phyloP scores from a whole-genome alignment of 2,329 filamentous ascomycete species.

The Aureobasidium melanogenum region DNA sequence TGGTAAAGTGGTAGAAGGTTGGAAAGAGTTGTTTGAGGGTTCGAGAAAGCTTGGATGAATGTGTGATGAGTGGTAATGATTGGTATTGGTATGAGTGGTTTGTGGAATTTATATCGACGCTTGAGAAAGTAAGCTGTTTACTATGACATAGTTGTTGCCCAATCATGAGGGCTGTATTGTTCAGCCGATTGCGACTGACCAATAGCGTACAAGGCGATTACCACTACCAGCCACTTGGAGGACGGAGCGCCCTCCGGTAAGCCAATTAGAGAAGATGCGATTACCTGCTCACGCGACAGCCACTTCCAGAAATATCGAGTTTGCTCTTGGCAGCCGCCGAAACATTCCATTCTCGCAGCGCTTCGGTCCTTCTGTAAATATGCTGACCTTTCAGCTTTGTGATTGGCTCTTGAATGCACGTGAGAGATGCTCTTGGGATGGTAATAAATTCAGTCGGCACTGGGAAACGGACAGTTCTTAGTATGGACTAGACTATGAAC shows the following conservation, averaged over 20 bases:
- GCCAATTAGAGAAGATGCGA: background rate
- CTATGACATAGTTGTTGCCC: background rate
- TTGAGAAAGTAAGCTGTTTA: background rate
- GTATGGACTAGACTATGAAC: no score
- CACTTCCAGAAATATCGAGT: background rate
- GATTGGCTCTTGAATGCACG: background rate
- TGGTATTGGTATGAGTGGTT: background rate
- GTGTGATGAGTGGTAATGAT: background rate
- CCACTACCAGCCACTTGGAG: background rate
- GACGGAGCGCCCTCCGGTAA: background rate
- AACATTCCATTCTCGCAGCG: background rate
- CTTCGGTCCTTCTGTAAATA: background rate
- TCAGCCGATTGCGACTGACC: background rate
- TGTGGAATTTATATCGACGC: background rate
- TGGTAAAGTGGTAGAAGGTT: background rate
- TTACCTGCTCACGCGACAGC: conserved; percentile 7
- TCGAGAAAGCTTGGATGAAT: background rate
- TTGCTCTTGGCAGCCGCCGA: background rate
- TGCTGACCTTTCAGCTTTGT: background rate
- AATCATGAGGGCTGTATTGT: conserved; percentile 3
- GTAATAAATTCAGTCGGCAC: background rate
- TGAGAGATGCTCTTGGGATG: background rate
- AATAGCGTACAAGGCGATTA: background rate
- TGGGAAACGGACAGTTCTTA: no score
- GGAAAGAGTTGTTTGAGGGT: background rate